Conservation (phyloP, 2,329 filamentous ascomycete genomes). For the Alternaria consortialis region DNA sequence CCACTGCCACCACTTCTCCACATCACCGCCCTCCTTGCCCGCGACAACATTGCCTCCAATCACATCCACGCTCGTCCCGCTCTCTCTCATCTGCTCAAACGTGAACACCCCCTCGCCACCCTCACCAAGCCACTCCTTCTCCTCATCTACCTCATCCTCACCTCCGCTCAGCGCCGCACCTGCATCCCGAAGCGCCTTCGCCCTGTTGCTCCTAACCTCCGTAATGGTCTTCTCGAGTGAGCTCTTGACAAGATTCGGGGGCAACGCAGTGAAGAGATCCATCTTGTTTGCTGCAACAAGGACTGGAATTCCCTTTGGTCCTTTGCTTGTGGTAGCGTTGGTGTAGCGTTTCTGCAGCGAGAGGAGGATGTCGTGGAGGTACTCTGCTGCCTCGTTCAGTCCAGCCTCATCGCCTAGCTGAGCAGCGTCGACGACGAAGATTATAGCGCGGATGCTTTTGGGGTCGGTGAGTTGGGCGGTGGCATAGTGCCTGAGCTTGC, state of each 20-base stretch:
- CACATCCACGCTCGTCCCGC: constrained; percentile 80
- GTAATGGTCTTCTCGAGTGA: constrained; percentile 83
- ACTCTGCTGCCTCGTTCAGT: constrained; percentile 78
- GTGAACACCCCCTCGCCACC: constrained; percentile 79
- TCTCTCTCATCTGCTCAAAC: constrained; percentile 84
- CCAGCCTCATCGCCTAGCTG: constrained; percentile 53
- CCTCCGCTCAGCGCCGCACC: constrained; percentile 73
- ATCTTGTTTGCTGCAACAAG: constrained; percentile 94
- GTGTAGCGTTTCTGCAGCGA: constrained; percentile 77
- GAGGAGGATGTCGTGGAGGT: constrained; percentile 89
- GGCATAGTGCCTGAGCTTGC: constrained; percentile 82
- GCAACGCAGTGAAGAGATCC: constrained; percentile 92
- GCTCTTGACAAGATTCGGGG: constrained; percentile 76
- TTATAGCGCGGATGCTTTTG: constrained; percentile 70
- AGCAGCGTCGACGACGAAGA: constrained; percentile 90
- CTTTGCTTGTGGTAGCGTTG: constrained; percentile 64
- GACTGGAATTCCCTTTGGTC: constrained; percentile 71
- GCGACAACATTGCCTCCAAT: constrained; percentile 73
- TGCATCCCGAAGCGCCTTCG: constrained; percentile 83
- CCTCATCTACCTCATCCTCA: constrained; percentile 67
- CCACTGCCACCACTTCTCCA: constrained; percentile 91
- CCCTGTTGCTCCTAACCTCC: constrained; percentile 75
- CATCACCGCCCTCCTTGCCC: constrained; percentile 70
- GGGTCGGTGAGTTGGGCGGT: constrained; percentile 61
- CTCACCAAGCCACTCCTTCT: constrained; percentile 80